These are phyloP conservation scores for Phytophthora sojae DNA, from an alignment of 352 stramenopile genomes.

Conservation along the genomic window DNA sequence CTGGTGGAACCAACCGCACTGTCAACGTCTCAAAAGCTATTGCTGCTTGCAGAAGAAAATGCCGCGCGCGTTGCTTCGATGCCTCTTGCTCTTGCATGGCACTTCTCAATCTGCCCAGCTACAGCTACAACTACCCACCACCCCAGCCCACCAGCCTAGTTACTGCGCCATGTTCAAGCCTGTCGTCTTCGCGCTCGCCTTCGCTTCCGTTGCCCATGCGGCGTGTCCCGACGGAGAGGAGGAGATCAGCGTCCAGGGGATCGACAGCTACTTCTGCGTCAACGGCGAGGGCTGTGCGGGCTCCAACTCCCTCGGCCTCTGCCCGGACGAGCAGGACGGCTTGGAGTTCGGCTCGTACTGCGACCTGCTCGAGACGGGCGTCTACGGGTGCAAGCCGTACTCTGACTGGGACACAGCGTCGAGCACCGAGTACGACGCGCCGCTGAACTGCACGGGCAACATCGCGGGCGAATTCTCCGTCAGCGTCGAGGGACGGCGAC, in stretches of 20 bases:
- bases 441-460: constrained; percentile 28
- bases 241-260: constrained; percentile 35
- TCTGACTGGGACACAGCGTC: constrained; percentile 2
- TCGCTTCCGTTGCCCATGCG: constrained; percentile 9
- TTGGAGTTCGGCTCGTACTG: constrained; percentile 38
- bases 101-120: constrained; percentile 3
- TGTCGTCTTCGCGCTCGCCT: constrained; percentile 1
- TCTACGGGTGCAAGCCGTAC: constrained; percentile 34
- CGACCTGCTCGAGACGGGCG: constrained; percentile 30
- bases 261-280: constrained; percentile 30
- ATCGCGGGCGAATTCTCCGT: constrained; percentile 20
- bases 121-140: background rate
- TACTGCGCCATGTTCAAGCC: constrained; percentile 15
- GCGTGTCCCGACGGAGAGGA: constrained; percentile 19
- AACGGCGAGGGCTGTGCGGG: constrained; percentile 22
- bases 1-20: background rate
- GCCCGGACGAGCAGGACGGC: constrained; percentile 14
- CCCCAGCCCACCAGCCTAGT: background rate
- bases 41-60: background rate
- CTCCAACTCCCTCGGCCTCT: constrained; percentile 13
- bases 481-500: constrained; percentile 16
- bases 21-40: background rate
- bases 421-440: constrained; percentile 20
- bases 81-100: background rate
- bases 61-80: background rate